Evolutionary conservation across 495 filamentous ascomycete genomes (phyloP).

Genomic region (Aspergillus baeticus): DNA sequence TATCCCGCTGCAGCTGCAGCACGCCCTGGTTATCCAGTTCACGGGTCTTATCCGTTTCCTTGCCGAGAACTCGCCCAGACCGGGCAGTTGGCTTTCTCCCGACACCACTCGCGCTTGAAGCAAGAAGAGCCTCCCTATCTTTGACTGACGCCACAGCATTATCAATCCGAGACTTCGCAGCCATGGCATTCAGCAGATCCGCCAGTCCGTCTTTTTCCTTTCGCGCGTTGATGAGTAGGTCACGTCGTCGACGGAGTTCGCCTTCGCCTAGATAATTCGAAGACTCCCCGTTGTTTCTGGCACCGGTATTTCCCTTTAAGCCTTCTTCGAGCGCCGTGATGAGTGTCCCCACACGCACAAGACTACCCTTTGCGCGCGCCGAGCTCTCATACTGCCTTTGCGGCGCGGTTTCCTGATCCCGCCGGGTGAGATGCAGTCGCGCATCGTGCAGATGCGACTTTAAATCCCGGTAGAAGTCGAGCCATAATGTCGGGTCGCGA

Average conservation of each 20-base stretch:
- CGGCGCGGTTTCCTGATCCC: constrained; percentile 71
- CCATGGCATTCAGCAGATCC: constrained; percentile 71
- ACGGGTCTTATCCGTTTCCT: constrained; percentile 83
- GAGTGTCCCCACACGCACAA: constrained; percentile 72
- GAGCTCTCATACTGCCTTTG: constrained; percentile 74
- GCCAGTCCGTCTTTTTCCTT: constrained; percentile 88
- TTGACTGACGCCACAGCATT: constrained; percentile 47
- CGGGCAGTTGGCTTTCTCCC: constrained; percentile 28
- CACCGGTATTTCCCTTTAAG: constrained; percentile 40
- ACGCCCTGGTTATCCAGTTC: constrained; percentile 91
- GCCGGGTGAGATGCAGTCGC: constrained; percentile 65
- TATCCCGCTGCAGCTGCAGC: constrained; percentile 76
- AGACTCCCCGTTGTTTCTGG: not conserved
- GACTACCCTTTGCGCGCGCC: constrained; percentile 74
- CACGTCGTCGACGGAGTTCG: constrained; percentile 78
- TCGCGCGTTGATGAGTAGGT: constrained; percentile 72
- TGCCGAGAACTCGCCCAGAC: constrained; percentile 73
- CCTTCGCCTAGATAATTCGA: constrained; percentile 67
- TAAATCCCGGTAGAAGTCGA: constrained; percentile 81
- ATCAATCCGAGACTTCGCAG: constrained; percentile 52
- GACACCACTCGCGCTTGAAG: constrained; percentile 7
- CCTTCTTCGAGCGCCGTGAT: constrained; percentile 69
- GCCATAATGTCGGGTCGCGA: constrained; percentile 78
- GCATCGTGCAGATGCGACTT: constrained; percentile 83
- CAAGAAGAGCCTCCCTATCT: constrained; percentile 56